phyloP scores from a whole-genome alignment of 441 rosid genomes.

The Pelargonium exstipulatum region DNA sequence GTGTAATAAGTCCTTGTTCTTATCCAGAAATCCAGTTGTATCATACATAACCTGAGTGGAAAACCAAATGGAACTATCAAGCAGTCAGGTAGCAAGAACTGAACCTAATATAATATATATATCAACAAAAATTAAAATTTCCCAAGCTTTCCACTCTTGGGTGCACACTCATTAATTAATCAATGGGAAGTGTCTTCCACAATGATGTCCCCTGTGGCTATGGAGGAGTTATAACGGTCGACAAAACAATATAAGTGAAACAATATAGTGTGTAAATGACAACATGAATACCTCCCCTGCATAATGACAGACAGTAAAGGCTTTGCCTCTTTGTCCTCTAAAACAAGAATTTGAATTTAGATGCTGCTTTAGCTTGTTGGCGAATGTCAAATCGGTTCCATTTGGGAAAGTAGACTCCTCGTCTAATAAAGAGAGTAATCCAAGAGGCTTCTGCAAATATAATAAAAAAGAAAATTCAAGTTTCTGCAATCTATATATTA shows the following conservation, averaged over 20 bases:
- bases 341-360: constrained; percentile 66
- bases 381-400: constrained; percentile 90
- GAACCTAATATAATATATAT: constrained; percentile 1
- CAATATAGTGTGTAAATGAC: not conserved
- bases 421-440: constrained; percentile 77
- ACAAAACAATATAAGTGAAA: not conserved
- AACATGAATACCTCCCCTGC: constrained; percentile 75
- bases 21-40: constrained; percentile 92
- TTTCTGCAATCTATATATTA: not conserved
- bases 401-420: constrained; percentile 97
- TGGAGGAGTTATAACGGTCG: constrained; percentile 2
- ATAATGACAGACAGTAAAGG: constrained; percentile 80
- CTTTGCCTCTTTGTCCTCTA: constrained; percentile 71
- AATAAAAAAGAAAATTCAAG: constrained; percentile 6
- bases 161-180: not conserved
- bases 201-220: not conserved
- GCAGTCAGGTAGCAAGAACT: constrained; percentile 22
- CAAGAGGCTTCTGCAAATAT: constrained; percentile 80
- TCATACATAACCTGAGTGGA: constrained; percentile 75
- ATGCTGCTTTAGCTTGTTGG: constrained; percentile 93
- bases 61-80: constrained; percentile 30
- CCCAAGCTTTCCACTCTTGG: not conserved
- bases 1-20: constrained; percentile 91
- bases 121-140: not conserved
- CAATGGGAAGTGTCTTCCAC: not conserved